Evolutionary conservation across 2,329 filamentous ascomycete species (phyloP).

Genomic region (Colletotrichum sp.): DNA sequence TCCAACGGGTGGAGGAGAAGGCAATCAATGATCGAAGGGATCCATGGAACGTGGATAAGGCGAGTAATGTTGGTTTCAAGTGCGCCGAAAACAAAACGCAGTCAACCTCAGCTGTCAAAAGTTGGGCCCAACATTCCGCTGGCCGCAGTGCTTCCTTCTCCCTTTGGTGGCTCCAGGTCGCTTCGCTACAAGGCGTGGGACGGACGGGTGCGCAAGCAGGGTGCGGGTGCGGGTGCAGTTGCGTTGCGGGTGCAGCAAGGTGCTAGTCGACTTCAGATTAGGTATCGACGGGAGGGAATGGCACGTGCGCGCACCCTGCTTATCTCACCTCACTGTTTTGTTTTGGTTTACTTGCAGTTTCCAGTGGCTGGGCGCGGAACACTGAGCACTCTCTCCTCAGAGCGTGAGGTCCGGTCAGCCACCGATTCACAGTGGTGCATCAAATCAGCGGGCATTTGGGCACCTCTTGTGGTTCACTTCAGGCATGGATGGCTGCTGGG

Average conservation of each 20-base stretch:
- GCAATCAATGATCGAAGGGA: neutral
- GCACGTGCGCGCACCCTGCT: conserved; percentile 1
- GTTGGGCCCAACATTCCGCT: conserved; percentile 21
- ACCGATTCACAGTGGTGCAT: neutral
- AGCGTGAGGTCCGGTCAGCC: neutral
- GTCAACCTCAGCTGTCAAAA: conserved; percentile 13
- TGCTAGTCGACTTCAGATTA: neutral
- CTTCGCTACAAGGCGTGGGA: neutral
- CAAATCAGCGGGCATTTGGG: neutral
- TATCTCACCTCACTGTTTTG: neutral
- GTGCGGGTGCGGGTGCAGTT: conserved; percentile 5
- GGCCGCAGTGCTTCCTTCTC: neutral
- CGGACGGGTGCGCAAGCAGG: neutral
- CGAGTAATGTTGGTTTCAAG: conserved; percentile 19
- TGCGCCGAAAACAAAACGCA: conserved; percentile 16
- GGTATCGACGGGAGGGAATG: neutral
- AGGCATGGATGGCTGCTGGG: neutral
- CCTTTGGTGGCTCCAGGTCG: neutral
- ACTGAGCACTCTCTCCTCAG: neutral
- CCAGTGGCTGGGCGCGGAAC: neutral
- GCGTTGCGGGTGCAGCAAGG: neutral
- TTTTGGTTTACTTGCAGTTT: neutral
- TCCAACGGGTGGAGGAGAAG: neutral
- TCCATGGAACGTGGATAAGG: conserved; percentile 9
- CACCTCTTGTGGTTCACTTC: neutral